phyloP scores from a whole-genome alignment of 331 rosid genomes.

The Acacia pycnantha region DNA sequence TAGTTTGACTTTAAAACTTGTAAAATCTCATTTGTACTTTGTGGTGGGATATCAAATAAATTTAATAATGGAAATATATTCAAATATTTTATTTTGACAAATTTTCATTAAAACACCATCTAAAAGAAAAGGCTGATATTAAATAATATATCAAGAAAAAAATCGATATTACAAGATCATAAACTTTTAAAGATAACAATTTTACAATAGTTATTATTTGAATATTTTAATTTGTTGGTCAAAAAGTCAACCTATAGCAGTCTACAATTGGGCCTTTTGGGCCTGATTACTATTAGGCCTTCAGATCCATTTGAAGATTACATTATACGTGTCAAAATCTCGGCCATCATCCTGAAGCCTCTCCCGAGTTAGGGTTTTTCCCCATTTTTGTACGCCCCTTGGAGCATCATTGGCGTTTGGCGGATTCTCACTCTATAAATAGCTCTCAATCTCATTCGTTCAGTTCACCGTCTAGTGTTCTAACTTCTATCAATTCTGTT shows the following conservation, averaged over 20 bases:
- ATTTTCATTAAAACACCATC: not conserved
- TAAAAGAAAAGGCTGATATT: not conserved
- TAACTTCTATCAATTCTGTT: not conserved
- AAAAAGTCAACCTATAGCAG: not conserved
- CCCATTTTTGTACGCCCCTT: not conserved
- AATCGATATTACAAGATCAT: not conserved
- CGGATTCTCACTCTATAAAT: constrained; percentile 29
- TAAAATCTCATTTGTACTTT: too few species aligned
- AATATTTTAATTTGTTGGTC: not conserved
- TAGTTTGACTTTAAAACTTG: too few species aligned
- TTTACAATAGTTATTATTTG: too few species aligned
- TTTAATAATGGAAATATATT: not conserved
- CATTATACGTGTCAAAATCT: not conserved
- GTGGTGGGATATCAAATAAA: not conserved
- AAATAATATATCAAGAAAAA: not conserved
- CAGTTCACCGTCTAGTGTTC: not conserved
- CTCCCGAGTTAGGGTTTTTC: not conserved
- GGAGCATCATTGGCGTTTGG: constrained; percentile 22
- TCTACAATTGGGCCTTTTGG: not conserved
- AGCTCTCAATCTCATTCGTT: not conserved
- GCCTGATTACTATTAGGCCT: not conserved
- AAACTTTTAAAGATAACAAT: not conserved
- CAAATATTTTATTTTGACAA: not conserved
- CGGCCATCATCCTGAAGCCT: not conserved
- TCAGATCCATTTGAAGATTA: not conserved